Percentiles rank a stretch among this genome's conserved stretches.
These are phyloP conservation scores for Globisporangium nunn DNA, from an alignment of 352 stramenopile genomes.

Conservation along the genomic window DNA sequence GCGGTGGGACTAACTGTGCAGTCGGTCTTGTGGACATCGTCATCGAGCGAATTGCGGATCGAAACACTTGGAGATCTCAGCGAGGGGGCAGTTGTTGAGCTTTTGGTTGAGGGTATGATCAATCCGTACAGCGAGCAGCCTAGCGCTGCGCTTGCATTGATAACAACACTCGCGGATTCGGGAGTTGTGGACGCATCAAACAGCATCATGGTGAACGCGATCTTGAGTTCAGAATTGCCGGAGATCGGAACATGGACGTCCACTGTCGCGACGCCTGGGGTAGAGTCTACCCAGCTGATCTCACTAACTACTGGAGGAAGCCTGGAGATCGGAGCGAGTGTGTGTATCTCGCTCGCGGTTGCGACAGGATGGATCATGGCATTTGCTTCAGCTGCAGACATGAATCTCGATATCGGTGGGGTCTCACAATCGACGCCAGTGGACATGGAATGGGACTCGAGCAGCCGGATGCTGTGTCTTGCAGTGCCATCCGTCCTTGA, in stretches of 20 bases:
- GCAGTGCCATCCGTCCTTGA: conserved; percentile 16
- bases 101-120: conserved; percentile 41
- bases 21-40: conserved; percentile 23
- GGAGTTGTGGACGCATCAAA: conserved; percentile 43
- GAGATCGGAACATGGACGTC: conserved; percentile 28
- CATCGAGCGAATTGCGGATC: conserved; percentile 21
- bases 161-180: conserved; percentile 29
- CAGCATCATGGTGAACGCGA: conserved; percentile 34
- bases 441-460: conserved; percentile 8
- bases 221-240: conserved; percentile 22
- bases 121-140: conserved; percentile 36
- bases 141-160: conserved; percentile 17
- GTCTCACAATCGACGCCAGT: conserved; percentile 6
- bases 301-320: conserved; percentile 31
- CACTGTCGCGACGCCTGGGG: conserved; percentile 31
- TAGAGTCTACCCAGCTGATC: conserved; percentile 38
- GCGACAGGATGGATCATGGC: conserved; percentile 31
- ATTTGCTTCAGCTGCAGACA: conserved; percentile 17
- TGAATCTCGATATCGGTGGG: conserved; percentile 7
- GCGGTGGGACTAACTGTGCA: conserved; percentile 22
- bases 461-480: conserved; percentile 22
- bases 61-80: conserved; percentile 30
- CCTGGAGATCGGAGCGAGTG: conserved; percentile 25
- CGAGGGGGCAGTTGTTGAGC: conserved; percentile 25
- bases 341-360: conserved; percentile 26